These are phyloP conservation scores for Colletotrichum trifolii DNA, from an alignment of 2,329 filamentous ascomycete genomes.

Conservation along the genomic window DNA sequence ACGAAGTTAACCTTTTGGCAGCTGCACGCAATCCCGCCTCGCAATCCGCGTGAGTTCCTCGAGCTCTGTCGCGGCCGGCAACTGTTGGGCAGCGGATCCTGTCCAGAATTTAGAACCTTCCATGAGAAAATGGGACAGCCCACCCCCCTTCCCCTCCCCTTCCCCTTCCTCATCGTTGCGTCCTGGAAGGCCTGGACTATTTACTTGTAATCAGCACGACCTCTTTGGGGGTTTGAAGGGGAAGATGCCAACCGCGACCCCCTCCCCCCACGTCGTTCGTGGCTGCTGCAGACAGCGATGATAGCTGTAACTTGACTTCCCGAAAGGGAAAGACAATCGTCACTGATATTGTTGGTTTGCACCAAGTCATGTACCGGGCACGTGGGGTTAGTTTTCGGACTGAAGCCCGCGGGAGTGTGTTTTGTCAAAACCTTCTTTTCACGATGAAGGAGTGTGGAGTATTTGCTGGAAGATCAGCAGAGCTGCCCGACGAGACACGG, in stretches of 20 bases:
- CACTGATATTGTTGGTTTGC: not conserved
- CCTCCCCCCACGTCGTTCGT: not conserved
- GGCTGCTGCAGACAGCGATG: slow-evolving; percentile 1
- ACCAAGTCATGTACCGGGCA: not conserved
- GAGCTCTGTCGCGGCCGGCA: slow-evolving; percentile 20
- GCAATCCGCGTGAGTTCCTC: slow-evolving; percentile 13
- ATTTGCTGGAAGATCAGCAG: no score
- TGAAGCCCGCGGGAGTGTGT: not conserved
- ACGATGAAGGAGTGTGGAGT: no score
- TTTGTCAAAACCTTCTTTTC: no score
- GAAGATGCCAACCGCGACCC: no score
- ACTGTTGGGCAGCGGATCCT: slow-evolving; percentile 23
- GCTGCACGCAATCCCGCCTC: slow-evolving; percentile 35
- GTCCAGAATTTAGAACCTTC: slow-evolving; percentile 26
- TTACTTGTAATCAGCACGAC: no score
- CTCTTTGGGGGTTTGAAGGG: no score
- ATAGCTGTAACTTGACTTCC: slow-evolving; percentile 12
- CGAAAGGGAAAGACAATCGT: slow-evolving; percentile 11
- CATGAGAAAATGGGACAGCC: not conserved
- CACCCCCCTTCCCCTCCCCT: no score
- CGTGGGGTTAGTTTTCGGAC: not conserved
- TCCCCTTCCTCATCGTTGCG: no score
- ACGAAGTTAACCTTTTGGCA: slow-evolving; percentile 29
- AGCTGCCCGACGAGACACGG: no score
- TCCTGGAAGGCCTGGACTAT: no score